Percentiles rank a stretch among this genome's conserved stretches.
phyloP scores from a whole-genome alignment of 2,329 filamentous ascomycete genomes.

The Erysiphe neolycopersici region DNA sequence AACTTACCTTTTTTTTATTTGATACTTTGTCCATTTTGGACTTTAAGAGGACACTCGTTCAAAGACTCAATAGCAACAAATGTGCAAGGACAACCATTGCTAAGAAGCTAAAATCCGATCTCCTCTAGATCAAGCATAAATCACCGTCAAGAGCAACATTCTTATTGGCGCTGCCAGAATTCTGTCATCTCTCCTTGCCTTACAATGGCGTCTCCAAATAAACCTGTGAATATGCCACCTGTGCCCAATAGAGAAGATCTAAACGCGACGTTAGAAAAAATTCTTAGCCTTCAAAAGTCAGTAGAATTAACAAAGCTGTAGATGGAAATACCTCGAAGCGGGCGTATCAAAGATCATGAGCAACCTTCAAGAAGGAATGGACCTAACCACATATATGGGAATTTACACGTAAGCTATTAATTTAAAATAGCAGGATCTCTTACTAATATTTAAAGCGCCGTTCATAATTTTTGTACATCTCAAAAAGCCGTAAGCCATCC shows the following conservation, averaged over 20 bases:
- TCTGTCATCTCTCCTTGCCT: background rate
- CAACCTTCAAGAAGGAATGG: conserved; percentile 72
- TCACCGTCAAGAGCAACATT: background rate
- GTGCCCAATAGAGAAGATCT: conserved; percentile 35
- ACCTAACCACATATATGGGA: conserved; percentile 92
- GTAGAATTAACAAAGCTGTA: conserved; percentile 15
- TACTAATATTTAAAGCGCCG: conserved; percentile 32
- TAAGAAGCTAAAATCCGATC: background rate
- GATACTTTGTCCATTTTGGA: background rate
- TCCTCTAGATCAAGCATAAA: background rate
- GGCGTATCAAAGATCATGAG: conserved; percentile 87
- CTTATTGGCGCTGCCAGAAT: background rate
- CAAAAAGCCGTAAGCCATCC: conserved; percentile 61
- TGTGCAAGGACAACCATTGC: background rate
- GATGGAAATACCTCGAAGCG: conserved; percentile 71
- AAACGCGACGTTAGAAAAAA: conserved; percentile 27
- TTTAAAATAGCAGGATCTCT: background rate
- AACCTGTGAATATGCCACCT: conserved; percentile 21
- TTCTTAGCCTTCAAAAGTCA: background rate
- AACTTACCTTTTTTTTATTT: background rate
- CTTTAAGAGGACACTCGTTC: background rate
- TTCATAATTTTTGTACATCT: conserved; percentile 97
- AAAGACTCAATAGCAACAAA: background rate
- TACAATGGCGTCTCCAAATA: conserved; percentile 5
- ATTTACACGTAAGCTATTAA: conserved; percentile 48